Evolutionary conservation across 495 filamentous ascomycete genomes (phyloP).

Genomic region (Rostrohypoxylon terebratum): DNA sequence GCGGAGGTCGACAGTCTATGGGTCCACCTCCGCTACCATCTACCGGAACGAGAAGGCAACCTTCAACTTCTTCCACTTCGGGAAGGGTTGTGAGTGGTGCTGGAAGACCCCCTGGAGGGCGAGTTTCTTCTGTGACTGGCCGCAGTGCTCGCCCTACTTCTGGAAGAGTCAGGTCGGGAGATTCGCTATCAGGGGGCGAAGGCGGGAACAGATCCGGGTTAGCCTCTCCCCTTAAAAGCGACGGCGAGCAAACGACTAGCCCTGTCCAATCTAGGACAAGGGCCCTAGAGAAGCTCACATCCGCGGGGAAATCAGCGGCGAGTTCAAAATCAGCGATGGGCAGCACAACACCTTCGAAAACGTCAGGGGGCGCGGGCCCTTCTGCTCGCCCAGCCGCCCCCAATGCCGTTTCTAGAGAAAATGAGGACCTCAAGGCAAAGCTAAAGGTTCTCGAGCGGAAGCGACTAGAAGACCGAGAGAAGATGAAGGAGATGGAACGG

Average conservation of each 20-base stretch:
- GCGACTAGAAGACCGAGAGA: constrained; percentile 86
- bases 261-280: constrained; percentile 58
- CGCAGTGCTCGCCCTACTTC: constrained; percentile 51
- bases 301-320: constrained; percentile 47
- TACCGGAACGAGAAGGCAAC: constrained; percentile 48
- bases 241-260: constrained; percentile 60
- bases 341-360: constrained; percentile 27
- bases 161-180: constrained; percentile 57
- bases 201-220: constrained; percentile 52
- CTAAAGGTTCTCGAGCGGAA: constrained; percentile 84
- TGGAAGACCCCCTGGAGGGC: constrained; percentile 52
- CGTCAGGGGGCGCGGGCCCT: constrained; percentile 41
- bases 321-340: constrained; percentile 49
- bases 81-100: constrained; percentile 47
- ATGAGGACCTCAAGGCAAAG: constrained; percentile 83
- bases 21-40: constrained; percentile 66
- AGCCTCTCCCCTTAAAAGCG: constrained; percentile 55
- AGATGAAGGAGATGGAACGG: constrained; percentile 80
- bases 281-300: constrained; percentile 60
- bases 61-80: constrained; percentile 51
- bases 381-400: constrained; percentile 47
- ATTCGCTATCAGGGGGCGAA: constrained; percentile 55
- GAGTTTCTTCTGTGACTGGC: constrained; percentile 49
- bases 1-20: constrained; percentile 70
- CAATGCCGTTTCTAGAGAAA: constrained; percentile 68